phyloP scores from a whole-genome alignment of 371 early-diverging fungal species.

The Mucor circinelloides region DNA sequence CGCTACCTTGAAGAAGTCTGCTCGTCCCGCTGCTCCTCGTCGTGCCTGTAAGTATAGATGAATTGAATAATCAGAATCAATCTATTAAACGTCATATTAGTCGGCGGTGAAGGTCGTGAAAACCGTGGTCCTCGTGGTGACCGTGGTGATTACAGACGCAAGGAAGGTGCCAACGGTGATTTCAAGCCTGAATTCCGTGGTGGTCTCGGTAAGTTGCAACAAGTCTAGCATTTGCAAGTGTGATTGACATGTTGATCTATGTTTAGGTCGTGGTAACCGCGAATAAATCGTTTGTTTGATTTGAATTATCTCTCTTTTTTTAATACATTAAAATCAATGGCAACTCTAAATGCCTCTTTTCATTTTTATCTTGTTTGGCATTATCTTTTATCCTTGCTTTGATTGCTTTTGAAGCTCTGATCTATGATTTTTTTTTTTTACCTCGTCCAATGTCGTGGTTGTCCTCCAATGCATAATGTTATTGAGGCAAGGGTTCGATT shows the following conservation, averaged over 20 bases:
- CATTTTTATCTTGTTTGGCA: neutral
- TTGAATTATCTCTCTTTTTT: neutral
- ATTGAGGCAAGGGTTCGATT: neutral
- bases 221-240: neutral
- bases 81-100: neutral
- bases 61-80: neutral
- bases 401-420: neutral
- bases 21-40: conserved; percentile 65
- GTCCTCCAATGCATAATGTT: neutral
- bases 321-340: conserved; percentile 1
- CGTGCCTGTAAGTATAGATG: conserved; percentile 53
- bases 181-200: conserved; percentile 94
- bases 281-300: conserved; percentile 24
- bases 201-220: conserved; percentile 59
- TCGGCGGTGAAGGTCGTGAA: conserved; percentile 51
- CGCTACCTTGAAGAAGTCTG: conserved; percentile 93
- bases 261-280: conserved; percentile 40
- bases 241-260: neutral
- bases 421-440: neutral
- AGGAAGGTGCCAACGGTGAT: conserved; percentile 89
- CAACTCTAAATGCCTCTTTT: neutral
- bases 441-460: neutral
- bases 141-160: conserved; percentile 86
- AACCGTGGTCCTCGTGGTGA: conserved; percentile 69
- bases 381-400: neutral